Evolutionary conservation across 1,284 basidiomycete species (phyloP), one percentile per base, ranked within the genome.

Genomic region (Psilocybe mexicana): DNA sequence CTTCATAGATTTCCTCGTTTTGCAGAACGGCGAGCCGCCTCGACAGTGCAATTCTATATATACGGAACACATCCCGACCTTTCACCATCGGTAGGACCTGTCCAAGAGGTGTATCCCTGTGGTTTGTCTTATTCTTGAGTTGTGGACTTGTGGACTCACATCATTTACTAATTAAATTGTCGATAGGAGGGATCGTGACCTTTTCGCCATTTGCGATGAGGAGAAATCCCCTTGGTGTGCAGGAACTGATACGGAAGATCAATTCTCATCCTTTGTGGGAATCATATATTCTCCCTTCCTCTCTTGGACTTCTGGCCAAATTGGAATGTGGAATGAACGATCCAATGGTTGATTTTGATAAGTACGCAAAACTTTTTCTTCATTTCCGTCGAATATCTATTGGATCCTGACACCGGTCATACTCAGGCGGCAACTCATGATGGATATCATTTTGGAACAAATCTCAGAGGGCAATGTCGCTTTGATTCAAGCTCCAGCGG

Each of bases 231-330:
- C 53, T 74, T 43, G 77, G 73, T 11, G 69, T 81, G 3, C 68
- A 74, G 51, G 65, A 78, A 23, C 69, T 78, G 24, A 81, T 90
- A 40, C 70, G 67, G 30, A 73, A 80, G 61, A 69, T 86, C 7
- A 69, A 76, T 56, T 73, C 79, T 36, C 88, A 90, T 67, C 85
- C 84, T 30, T 66, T 87, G 11, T 91, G 88, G 88, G 72, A 74
- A 12, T 81, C 80, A 49, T 90, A 86, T 65, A 71, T 91, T 35
- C 65, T 83, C 6, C 87, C 87, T 11, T 77, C 78, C 52, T 81
- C 81, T 11, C 70, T 90, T 28, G 87, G 83, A 50, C 72, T 83
- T 64, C 75, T 73, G 10, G 68, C 74, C 36, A 72, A 66, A 36
- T 10, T 72, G 14, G 65, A 72, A 44, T 67, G 72, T 44, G 64